A percentile compares a stretch with the other conserved stretches of the same genome.
Conservation (phyloP, 352 stramenopile species). For the Peronospora destructor region DNA sequence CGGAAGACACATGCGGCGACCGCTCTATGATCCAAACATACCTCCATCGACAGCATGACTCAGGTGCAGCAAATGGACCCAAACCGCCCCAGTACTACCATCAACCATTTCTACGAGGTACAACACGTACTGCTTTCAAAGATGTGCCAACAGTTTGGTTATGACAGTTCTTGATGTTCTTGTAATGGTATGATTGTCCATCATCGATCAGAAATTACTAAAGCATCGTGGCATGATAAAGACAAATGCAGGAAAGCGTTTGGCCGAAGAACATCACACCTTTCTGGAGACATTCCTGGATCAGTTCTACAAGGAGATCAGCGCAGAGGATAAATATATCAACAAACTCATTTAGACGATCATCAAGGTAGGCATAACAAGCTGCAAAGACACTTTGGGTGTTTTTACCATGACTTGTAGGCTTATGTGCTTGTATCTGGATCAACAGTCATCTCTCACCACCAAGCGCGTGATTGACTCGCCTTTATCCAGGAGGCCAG, state of each 20-base stretch:
- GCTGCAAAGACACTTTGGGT: slow-evolving; percentile 3
- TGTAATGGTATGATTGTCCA: not conserved
- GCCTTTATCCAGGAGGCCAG: slow-evolving; percentile 87
- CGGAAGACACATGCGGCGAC: slow-evolving; percentile 74
- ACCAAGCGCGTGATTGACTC: not conserved
- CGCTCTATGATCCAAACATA: slow-evolving; percentile 70
- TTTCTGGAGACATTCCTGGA: slow-evolving; percentile 85
- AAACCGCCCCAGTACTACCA: slow-evolving; percentile 54
- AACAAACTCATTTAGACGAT: not conserved
- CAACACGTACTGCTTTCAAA: slow-evolving; percentile 5
- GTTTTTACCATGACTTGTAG: not conserved
- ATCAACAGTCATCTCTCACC: not conserved
- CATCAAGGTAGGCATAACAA: not conserved
- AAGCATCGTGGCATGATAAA: slow-evolving; percentile 87
- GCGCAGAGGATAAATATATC: slow-evolving; percentile 23
- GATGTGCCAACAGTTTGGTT: not conserved
- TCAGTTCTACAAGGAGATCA: slow-evolving; percentile 79
- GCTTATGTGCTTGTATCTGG: slow-evolving; percentile 1
- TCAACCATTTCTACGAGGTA: slow-evolving; percentile 88
- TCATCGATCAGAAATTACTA: slow-evolving; percentile 66
- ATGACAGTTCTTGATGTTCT: not conserved
- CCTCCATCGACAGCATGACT: slow-evolving; percentile 48
- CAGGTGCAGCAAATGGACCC: slow-evolving; percentile 80
- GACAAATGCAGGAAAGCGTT: slow-evolving; percentile 55
- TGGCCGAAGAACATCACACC: slow-evolving; percentile 74